Base-by-base conservation (phyloP, 2,329 filamentous ascomycete genomes). In the Purpureocillium takamizusanense region DNA sequence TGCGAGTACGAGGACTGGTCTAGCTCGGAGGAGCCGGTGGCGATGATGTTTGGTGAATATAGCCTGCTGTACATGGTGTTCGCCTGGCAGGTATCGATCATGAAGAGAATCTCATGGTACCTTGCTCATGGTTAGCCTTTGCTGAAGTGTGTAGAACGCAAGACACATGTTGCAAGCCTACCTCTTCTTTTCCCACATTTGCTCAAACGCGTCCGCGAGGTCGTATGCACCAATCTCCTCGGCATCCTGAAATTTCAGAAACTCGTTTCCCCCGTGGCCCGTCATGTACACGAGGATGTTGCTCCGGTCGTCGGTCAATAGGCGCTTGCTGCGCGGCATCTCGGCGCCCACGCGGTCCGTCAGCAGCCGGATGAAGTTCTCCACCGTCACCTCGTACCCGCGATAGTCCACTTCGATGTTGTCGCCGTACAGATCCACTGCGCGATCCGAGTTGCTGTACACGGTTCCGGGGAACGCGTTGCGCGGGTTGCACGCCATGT, bases 131-230 rank as follows among this genome's bases (percentile, higher is more conserved):
- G 29, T 31, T 4, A 31, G 3, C 16, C 9, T 14, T n/a, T 10
- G 13, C 34, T 15, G 16, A 25, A 16, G 10, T 5, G 21, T 25
- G 21, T 10, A 5, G 21, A 10, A 25, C 21, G 10, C 21, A 25
- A 10, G 21, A 10, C 21, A 25, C 6, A 10, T 6, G 10, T 6
- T 25, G 21, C 21, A 5, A 25, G 21, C 58, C n/a, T 60, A 81
- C 70, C 92, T 82, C 69, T 94, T 94, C 78, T 98, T 98, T 73
- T 98, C 92, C 86, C 89, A 95, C 92, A 98, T 98, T 69, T 98
- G 90, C 63, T 94, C 88, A 59, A 98, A 97, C 0, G 92, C 92
- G 61, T 98, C 87, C 5, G 94, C 92, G 41, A 98, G 69, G 64
- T 98, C 92, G 59, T 94, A 95, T 0, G 88, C 88, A 40, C 87